These are phyloP conservation scores for Curvularia eragrostidis DNA, from an alignment of 2,329 filamentous ascomycete genomes.

Conservation along the genomic window DNA sequence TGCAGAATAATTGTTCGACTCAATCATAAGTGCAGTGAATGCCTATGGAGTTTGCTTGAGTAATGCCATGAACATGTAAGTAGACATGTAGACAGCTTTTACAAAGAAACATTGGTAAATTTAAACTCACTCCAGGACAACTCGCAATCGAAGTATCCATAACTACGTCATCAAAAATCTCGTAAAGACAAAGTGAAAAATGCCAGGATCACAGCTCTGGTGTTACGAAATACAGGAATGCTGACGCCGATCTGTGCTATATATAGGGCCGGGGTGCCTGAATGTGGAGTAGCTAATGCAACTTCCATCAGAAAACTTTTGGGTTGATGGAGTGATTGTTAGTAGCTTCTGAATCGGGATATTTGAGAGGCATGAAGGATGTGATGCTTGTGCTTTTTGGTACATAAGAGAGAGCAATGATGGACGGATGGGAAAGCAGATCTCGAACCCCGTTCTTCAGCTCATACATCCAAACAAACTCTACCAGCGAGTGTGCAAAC, in stretches of 20 bases:
- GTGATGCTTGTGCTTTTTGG: background rate
- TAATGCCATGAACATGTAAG: background rate
- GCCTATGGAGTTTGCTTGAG: background rate
- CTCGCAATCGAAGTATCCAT: background rate
- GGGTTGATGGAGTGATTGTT: background rate
- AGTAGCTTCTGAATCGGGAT: background rate
- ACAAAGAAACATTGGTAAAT: background rate
- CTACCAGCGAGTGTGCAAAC: background rate
- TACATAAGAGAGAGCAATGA: background rate
- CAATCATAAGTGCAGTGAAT: background rate
- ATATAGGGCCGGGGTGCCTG: conserved; percentile 11
- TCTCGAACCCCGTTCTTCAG: too few species aligned
- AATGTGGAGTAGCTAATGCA: conserved; percentile 9
- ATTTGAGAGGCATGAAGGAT: background rate
- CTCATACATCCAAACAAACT: background rate
- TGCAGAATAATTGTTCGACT: background rate
- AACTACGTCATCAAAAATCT: background rate
- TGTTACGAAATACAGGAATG: background rate
- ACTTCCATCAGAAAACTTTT: background rate
- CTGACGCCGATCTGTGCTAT: conserved; percentile 9
- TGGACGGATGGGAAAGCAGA: background rate
- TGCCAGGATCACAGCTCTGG: background rate
- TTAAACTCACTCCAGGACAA: background rate
- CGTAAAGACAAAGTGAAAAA: background rate
- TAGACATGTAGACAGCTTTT: background rate